These are phyloP conservation scores for Coemansia sp. DNA, from an alignment of 192 early-diverging fungal genomes.

Conservation along the genomic window DNA sequence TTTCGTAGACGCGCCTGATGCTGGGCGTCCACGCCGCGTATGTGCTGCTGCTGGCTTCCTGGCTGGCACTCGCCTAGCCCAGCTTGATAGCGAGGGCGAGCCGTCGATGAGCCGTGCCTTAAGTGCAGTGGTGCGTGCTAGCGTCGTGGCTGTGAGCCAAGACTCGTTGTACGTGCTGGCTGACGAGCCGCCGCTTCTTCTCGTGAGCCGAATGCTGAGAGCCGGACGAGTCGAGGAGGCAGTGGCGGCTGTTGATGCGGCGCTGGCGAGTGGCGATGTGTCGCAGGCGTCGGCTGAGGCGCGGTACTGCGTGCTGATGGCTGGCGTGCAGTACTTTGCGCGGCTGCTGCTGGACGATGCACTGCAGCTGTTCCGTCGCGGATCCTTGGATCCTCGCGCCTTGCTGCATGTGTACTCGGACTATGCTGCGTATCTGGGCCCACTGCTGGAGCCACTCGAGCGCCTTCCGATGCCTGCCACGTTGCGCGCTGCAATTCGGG, in stretches of 20 bases:
- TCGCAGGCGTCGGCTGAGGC: constrained; percentile 13
- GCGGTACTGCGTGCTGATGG: constrained; percentile 44
- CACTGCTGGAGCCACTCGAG: constrained; percentile 36
- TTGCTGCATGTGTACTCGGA: constrained; percentile 44
- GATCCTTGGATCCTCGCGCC: constrained; percentile 41
- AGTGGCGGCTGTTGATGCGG: constrained; percentile 22
- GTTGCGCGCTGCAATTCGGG: constrained; percentile 27
- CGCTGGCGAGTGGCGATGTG: constrained; percentile 11
- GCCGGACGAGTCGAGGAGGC: constrained; percentile 44
- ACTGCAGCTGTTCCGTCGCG: constrained; percentile 37
- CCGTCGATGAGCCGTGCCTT: constrained; percentile 12
- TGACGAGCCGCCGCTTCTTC: constrained; percentile 25
- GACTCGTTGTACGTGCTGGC: constrained; percentile 35
- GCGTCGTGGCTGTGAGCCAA: constrained; percentile 9
- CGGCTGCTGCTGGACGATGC: constrained; percentile 46
- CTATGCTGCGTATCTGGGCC: constrained; percentile 26
- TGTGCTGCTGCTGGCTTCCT: constrained; percentile 14
- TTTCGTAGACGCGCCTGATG: not conserved
- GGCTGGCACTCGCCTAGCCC: constrained; percentile 15
- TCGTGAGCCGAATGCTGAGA: constrained; percentile 18
- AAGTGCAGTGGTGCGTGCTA: not conserved
- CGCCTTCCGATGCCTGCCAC: constrained; percentile 37
- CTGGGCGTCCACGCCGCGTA: constrained; percentile 13
- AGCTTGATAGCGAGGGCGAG: constrained; percentile 15
- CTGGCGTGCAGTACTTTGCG: constrained; percentile 29